These are phyloP conservation scores for Mycena vitilis DNA, from an alignment of 768 basidiomycete genomes.

Conservation along the genomic window DNA sequence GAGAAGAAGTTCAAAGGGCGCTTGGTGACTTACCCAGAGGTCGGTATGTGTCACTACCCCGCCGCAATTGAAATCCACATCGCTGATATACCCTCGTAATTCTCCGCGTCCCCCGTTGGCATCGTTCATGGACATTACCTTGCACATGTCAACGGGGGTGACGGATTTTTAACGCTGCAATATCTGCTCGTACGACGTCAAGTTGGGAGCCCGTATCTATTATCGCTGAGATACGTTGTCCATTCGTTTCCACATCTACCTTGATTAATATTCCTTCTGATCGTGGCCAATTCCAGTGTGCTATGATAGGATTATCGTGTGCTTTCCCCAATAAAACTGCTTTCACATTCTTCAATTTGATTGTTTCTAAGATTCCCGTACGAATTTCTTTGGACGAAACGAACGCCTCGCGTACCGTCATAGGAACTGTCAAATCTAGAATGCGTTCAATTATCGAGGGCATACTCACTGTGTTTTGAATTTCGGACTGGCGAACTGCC, in stretches of 20 bases:
- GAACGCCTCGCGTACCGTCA: no score
- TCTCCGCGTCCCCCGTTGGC: slow-evolving; percentile 43
- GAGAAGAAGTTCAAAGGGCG: slow-evolving; percentile 18
- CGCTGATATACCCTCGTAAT: slow-evolving; percentile 36
- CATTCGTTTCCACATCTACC: slow-evolving; percentile 31
- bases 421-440: no score
- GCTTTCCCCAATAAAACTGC: background rate
- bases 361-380: no score
- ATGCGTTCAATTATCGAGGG: no score
- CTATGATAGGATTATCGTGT: background rate
- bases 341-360: no score
- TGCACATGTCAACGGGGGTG: slow-evolving; percentile 33
- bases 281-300: background rate
- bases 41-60: slow-evolving; percentile 33
- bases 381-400: no score
- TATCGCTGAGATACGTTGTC: slow-evolving; percentile 31
- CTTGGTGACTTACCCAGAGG: slow-evolving; percentile 37
- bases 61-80: slow-evolving; percentile 40
- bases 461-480: no score
- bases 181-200: slow-evolving; percentile 21
- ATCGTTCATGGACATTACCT: slow-evolving; percentile 37
- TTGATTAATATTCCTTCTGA: slow-evolving; percentile 27
- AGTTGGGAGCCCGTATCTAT: slow-evolving; percentile 19
- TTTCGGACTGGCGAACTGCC: no score
- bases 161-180: slow-evolving; percentile 14